A percentile compares a stretch with the other conserved stretches of the same genome.
Evolutionary conservation across 148 eudicot genomes (phyloP).

Genomic region (Linanthus parryae): DNA sequence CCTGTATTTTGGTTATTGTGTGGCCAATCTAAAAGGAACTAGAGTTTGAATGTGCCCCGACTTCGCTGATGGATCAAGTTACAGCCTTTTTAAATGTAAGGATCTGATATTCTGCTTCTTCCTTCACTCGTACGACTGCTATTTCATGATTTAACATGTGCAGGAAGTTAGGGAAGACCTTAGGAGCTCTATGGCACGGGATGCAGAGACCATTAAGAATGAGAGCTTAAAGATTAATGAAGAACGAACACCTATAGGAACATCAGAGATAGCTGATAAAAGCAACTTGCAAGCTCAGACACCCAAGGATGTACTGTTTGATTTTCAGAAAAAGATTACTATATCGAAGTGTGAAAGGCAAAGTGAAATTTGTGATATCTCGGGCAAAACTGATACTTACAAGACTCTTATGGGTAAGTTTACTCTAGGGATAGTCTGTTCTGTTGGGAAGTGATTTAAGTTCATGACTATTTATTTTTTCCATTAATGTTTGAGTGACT

Average conservation of each 20-base stretch:
- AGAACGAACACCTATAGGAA: conserved; percentile 16
- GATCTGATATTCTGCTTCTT: conserved; percentile 9
- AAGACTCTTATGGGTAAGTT: conserved; percentile 47
- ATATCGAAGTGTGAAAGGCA: conserved; percentile 53
- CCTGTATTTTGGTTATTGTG: conserved; percentile 1
- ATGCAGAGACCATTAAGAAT: conserved; percentile 72
- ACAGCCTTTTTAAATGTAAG: conserved; percentile 82
- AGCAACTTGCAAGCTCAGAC: conserved; percentile 22
- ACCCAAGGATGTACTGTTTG: conserved; percentile 30
- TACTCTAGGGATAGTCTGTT: background rate
- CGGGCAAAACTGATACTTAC: conserved; percentile 24
- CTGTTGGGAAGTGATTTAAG: background rate
- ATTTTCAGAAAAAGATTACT: conserved; percentile 82
- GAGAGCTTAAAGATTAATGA: conserved; percentile 47
- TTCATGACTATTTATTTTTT: no score
- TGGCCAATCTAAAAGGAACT: conserved; percentile 17
- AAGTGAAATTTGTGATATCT: conserved; percentile 21
- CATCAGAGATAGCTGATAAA: conserved; percentile 19
- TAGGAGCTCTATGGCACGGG: conserved; percentile 88
- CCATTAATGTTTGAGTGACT: no score
- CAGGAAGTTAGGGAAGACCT: conserved; percentile 93
- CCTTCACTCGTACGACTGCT: conserved; percentile 13
- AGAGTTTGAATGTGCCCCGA: conserved; percentile 88
- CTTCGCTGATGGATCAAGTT: conserved; percentile 81
- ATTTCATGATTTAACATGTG: conserved; percentile 20